Conservation (phyloP, 2,329 filamentous ascomycete genomes). For the Fusarium keratoplasticum region DNA sequence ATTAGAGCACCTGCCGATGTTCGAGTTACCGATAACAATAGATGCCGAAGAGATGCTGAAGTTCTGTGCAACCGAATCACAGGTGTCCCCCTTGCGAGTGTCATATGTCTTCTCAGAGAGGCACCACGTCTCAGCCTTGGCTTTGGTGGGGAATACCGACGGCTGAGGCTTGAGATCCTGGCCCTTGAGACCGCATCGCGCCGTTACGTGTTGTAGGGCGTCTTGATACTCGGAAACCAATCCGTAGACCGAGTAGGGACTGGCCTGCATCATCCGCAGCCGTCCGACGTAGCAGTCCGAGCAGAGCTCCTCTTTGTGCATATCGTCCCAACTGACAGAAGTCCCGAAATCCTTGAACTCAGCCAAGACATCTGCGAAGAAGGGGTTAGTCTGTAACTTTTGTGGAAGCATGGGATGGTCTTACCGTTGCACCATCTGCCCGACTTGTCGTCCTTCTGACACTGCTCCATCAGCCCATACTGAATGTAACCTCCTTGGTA, state of each 20-base stretch:
- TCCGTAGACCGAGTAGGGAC: neutral
- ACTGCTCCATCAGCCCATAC: constrained; percentile 21
- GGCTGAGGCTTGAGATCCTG: too few relatives aligned
- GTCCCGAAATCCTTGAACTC: neutral
- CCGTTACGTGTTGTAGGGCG: too few relatives aligned
- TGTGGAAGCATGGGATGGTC: neutral
- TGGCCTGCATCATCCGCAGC: constrained; percentile 31
- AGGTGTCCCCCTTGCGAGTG: too few relatives aligned
- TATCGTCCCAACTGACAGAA: constrained; percentile 10
- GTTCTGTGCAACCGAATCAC: too few relatives aligned
- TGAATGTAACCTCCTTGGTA: constrained; percentile 10
- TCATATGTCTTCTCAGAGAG: too few relatives aligned
- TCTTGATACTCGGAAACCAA: too few relatives aligned
- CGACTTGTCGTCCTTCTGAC: constrained; percentile 15
- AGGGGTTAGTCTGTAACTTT: neutral
- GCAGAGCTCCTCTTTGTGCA: constrained; percentile 1
- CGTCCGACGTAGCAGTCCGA: constrained; percentile 26
- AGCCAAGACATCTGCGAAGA: neutral
- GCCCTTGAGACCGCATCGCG: too few relatives aligned
- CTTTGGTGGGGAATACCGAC: too few relatives aligned
- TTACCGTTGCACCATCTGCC: constrained; percentile 30
- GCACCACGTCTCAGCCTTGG: too few relatives aligned
- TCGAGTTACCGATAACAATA: too few relatives aligned
- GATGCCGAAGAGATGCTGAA: too few relatives aligned
- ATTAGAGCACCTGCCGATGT: too few relatives aligned